Conservation (phyloP, 106 monocot genomes). For the Narthecium ossifragum region DNA sequence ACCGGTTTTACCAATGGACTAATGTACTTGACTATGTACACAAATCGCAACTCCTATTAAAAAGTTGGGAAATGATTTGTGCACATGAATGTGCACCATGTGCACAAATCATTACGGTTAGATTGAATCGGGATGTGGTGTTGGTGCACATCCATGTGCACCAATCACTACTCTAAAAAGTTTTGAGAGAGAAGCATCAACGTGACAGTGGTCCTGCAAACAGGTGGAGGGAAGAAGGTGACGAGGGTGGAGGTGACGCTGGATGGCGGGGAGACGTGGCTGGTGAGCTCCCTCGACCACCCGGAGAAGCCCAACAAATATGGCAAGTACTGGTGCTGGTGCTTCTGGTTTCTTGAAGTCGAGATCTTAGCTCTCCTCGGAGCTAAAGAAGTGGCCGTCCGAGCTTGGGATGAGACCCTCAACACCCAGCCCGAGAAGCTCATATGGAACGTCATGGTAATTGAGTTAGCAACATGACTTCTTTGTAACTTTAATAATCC, state of each 20-base stretch:
- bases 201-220: no score
- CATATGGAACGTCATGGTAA: slow-evolving; percentile 94
- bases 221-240: slow-evolving; percentile 92
- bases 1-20: no score
- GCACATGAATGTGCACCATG: no score
- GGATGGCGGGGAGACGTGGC: slow-evolving; percentile 88
- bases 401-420: slow-evolving; percentile 86
- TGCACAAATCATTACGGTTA: no score
- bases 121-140: no score
- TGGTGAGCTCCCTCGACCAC: slow-evolving; percentile 51
- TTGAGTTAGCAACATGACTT: not conserved
- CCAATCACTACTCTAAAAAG: no score
- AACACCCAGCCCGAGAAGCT: slow-evolving; percentile 97
- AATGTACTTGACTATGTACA: no score
- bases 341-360: slow-evolving; percentile 85
- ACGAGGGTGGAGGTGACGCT: slow-evolving; percentile 95
- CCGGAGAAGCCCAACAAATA: slow-evolving; percentile 83
- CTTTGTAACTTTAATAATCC: not conserved
- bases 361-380: slow-evolving; percentile 59
- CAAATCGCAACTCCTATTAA: no score
- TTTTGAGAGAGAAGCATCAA: no score
- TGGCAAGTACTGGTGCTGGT: slow-evolving; percentile 99
- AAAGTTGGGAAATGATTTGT: no score
- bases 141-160: no score
- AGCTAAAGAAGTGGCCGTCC: slow-evolving; percentile 76